phyloP scores from a whole-genome alignment of 2,329 filamentous ascomycete genomes.

The Tolypocladium paradoxum region DNA sequence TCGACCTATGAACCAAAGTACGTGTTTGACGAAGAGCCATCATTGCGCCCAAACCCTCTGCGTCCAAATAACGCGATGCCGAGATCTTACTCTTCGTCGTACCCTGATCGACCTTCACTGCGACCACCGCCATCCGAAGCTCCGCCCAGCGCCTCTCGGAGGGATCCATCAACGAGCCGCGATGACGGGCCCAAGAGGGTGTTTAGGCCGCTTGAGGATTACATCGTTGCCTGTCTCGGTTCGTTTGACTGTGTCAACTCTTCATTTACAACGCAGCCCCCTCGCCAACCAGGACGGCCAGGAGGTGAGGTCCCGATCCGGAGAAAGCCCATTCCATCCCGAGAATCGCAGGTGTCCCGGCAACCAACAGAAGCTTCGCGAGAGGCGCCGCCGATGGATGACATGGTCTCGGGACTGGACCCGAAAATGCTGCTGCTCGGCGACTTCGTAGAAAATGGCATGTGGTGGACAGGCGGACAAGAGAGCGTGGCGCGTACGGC shows the following conservation, averaged over 20 bases:
- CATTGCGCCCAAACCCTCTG: slow-evolving; percentile 21
- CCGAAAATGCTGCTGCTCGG: slow-evolving; percentile 65
- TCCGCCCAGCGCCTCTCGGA: slow-evolving; percentile 6
- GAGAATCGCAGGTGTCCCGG: slow-evolving; percentile 10
- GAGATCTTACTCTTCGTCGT: slow-evolving; percentile 35
- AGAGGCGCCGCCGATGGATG: slow-evolving; percentile 9
- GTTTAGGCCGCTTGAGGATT: slow-evolving; percentile 70
- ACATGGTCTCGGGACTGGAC: slow-evolving; percentile 45
- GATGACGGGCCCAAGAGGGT: slow-evolving; percentile 41
- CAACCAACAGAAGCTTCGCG: slow-evolving; percentile 15
- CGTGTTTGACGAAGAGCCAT: slow-evolving; percentile 27
- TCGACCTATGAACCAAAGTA: slow-evolving; percentile 9
- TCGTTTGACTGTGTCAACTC: slow-evolving; percentile 63
- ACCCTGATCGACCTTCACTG: slow-evolving; percentile 25
- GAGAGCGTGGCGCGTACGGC: slow-evolving; percentile 15
- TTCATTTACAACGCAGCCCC: slow-evolving; percentile 50
- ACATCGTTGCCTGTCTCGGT: slow-evolving; percentile 58
- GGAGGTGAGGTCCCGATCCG: slow-evolving; percentile 13
- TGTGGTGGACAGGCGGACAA: slow-evolving; percentile 66
- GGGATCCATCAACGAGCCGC: slow-evolving; percentile 7
- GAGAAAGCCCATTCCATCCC: slow-evolving; percentile 13
- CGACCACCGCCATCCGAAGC: slow-evolving; percentile 8
- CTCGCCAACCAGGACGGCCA: slow-evolving; percentile 21
- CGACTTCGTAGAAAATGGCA: slow-evolving; percentile 69
- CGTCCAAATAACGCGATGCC: slow-evolving; percentile 9